These are phyloP conservation scores for Aspergillus sp. DNA, from an alignment of 2,329 filamentous ascomycete genomes.

Conservation along the genomic window DNA sequence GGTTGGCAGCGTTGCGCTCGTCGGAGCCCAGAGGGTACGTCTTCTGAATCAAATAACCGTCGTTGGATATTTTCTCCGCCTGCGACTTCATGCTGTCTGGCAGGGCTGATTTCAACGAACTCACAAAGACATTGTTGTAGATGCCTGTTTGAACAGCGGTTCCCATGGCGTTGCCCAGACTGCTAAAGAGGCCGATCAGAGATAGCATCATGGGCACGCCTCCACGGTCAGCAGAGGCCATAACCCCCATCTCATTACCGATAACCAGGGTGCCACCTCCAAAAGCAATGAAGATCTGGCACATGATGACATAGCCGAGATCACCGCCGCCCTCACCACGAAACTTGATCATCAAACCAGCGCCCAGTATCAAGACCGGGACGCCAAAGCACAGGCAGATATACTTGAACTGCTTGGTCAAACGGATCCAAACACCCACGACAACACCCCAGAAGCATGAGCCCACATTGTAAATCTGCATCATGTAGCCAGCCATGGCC, in stretches of 20 bases:
- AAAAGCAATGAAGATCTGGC: slow-evolving; percentile 49
- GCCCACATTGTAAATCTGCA: slow-evolving; percentile 47
- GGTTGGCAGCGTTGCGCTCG: slow-evolving; percentile 26
- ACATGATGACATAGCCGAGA: slow-evolving; percentile 47
- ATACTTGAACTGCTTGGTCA: slow-evolving; percentile 47
- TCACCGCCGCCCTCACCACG: slow-evolving; percentile 38
- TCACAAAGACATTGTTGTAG: slow-evolving; percentile 51
- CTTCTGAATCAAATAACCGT: slow-evolving; percentile 21
- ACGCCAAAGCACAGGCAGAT: slow-evolving; percentile 45
- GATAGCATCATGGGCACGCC: slow-evolving; percentile 44
- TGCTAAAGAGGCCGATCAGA: slow-evolving; percentile 27
- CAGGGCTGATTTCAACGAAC: slow-evolving; percentile 38
- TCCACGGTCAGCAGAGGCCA: slow-evolving; percentile 48
- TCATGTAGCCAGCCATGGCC: slow-evolving; percentile 39
- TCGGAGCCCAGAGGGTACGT: slow-evolving; percentile 22
- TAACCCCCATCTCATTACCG: slow-evolving; percentile 50
- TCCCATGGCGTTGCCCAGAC: slow-evolving; percentile 29
- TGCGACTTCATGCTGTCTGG: slow-evolving; percentile 27
- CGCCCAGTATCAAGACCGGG: slow-evolving; percentile 45
- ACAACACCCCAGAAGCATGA: slow-evolving; percentile 45
- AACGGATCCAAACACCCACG: slow-evolving; percentile 44
- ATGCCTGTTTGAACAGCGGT: slow-evolving; percentile 34
- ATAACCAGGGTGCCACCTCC: slow-evolving; percentile 48
- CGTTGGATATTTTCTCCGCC: slow-evolving; percentile 15
- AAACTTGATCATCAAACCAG: slow-evolving; percentile 50